These are phyloP conservation scores for Jacaranda copaia DNA, from an alignment of 257 asterid genomes.

Conservation along the genomic window DNA sequence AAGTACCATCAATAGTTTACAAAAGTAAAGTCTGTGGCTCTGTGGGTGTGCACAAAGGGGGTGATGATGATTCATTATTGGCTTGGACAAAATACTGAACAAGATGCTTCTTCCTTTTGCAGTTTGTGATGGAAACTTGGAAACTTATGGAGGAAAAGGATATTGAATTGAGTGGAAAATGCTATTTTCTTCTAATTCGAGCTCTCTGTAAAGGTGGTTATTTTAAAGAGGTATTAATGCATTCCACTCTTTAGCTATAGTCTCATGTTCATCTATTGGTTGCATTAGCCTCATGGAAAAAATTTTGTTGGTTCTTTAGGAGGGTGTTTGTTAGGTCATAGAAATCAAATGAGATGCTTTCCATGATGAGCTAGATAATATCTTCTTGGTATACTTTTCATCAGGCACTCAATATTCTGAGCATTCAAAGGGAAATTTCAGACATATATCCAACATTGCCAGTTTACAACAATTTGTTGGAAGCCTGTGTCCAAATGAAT, in stretches of 20 bases:
- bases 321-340: constrained; percentile 14
- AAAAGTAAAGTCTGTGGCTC: constrained; percentile 21
- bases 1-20: background rate
- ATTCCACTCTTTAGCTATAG: background rate
- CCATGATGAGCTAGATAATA: constrained; percentile 31
- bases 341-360: constrained; percentile 21
- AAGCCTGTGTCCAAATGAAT: constrained; percentile 57
- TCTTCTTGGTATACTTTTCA: constrained; percentile 35
- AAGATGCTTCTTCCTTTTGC: constrained; percentile 39
- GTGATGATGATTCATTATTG: background rate
- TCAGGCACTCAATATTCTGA: constrained; percentile 74
- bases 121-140: constrained; percentile 89
- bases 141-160: constrained; percentile 69
- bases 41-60: background rate
- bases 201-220: constrained; percentile 90
- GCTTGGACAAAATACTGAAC: constrained; percentile 29
- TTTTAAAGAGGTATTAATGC: constrained; percentile 66
- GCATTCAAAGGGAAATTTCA: constrained; percentile 54
- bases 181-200: constrained; percentile 56
- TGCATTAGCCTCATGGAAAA: constrained; percentile 8
- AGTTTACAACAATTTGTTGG: constrained; percentile 64
- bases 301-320: background rate
- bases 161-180: constrained; percentile 55
- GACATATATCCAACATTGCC: constrained; percentile 63
- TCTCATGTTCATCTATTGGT: constrained; percentile 28